These are phyloP conservation scores for Bretziella fagacearum DNA, from an alignment of 2,329 filamentous ascomycete species.

Conservation along the genomic window DNA sequence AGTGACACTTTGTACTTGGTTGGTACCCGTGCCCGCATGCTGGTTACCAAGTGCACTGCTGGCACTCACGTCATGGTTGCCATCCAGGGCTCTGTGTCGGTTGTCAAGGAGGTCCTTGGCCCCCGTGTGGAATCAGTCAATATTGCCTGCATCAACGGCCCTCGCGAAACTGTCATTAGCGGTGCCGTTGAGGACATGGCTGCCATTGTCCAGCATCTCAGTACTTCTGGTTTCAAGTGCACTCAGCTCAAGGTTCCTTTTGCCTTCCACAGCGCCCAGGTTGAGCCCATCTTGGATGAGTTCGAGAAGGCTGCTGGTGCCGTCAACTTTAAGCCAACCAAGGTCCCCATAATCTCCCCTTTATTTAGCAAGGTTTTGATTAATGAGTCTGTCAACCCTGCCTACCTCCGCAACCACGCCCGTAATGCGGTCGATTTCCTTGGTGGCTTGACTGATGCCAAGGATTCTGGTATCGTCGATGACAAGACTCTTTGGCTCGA, in stretches of 20 bases:
- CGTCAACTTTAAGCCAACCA: conserved; percentile 25
- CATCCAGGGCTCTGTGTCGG: conserved; percentile 31
- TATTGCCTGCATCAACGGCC: conserved; percentile 59
- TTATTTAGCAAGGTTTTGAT: conserved; percentile 36
- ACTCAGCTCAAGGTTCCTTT: conserved; percentile 33
- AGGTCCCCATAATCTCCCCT: conserved; percentile 50
- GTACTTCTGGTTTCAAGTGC: conserved; percentile 24
- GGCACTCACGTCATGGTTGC: conserved; percentile 46
- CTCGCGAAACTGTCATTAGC: conserved; percentile 55
- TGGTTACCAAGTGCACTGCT: conserved; percentile 46
- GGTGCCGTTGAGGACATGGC: conserved; percentile 27
- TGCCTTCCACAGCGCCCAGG: conserved; percentile 37
- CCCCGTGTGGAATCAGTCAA: conserved; percentile 27
- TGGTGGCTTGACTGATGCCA: conserved; percentile 38
- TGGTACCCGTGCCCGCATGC: conserved; percentile 46
- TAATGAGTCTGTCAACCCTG: conserved; percentile 31
- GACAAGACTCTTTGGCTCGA: conserved; percentile 52
- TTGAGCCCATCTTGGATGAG: conserved; percentile 38
- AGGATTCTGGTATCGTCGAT: conserved; percentile 36
- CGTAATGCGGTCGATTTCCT: conserved; percentile 51
- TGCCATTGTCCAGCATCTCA: conserved; percentile 26
- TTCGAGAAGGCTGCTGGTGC: conserved; percentile 32
- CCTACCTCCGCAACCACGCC: conserved; percentile 43
- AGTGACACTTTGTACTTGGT: conserved; percentile 58
- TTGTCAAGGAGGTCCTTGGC: conserved; percentile 35